phyloP scores from a whole-genome alignment of 2,329 filamentous ascomycete genomes.

The Aspergillus pseudotamarii region DNA sequence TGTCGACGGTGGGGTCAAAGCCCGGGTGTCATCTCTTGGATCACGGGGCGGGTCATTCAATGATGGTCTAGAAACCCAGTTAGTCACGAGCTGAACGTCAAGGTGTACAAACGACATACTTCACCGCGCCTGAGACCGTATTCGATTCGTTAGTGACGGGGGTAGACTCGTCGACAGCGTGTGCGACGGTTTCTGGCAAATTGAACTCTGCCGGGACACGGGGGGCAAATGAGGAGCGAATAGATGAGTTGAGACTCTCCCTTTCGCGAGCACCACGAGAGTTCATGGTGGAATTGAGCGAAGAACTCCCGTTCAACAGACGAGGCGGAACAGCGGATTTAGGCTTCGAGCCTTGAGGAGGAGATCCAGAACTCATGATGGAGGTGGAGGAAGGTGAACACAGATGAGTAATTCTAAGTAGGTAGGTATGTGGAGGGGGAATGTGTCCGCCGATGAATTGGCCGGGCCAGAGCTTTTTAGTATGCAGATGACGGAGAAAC shows the following conservation, averaged over 20 bases:
- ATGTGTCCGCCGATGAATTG: background rate
- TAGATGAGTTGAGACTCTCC: slow-evolving; percentile 61
- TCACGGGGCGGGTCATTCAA: slow-evolving; percentile 56
- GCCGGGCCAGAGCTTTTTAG: background rate
- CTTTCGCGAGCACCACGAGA: slow-evolving; percentile 58
- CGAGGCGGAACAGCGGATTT: slow-evolving; percentile 59
- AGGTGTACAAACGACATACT: slow-evolving; percentile 24
- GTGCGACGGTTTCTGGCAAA: slow-evolving; percentile 20
- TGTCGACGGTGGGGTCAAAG: slow-evolving; percentile 55
- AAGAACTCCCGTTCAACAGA: slow-evolving; percentile 58
- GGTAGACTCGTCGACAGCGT: slow-evolving; percentile 21
- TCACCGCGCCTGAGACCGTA: slow-evolving; percentile 24
- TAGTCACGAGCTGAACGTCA: background rate
- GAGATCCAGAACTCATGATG: slow-evolving; percentile 49
- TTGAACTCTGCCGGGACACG: slow-evolving; percentile 37
- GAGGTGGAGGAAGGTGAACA: slow-evolving; percentile 10
- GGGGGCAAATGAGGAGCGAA: slow-evolving; percentile 58
- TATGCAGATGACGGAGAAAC: background rate
- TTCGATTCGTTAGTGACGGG: slow-evolving; percentile 20
- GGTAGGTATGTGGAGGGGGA: background rate
- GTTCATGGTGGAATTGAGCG: slow-evolving; percentile 52
- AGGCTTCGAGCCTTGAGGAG: slow-evolving; percentile 49
- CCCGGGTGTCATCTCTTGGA: slow-evolving; percentile 53
- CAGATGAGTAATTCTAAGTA: background rate
- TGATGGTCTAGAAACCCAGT: slow-evolving; percentile 25